phyloP scores from a whole-genome alignment of 2,329 filamentous ascomycete genomes.

The Aspergillus sp. region DNA sequence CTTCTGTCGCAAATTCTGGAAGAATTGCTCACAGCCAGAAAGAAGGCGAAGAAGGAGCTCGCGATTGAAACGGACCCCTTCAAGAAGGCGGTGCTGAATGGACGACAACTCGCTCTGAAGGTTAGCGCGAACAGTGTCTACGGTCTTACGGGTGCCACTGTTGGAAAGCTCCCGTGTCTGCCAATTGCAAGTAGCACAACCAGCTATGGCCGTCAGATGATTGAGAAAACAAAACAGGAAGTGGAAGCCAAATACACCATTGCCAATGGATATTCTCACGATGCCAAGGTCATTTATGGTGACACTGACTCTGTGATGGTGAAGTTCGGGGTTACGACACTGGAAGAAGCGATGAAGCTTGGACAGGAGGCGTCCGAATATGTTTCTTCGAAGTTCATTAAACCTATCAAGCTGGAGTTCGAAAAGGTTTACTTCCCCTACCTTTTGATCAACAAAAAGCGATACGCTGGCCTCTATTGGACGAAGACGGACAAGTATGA shows the following conservation, averaged over 20 bases:
- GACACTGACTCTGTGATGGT: constrained; percentile 99
- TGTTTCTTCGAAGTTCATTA: constrained; percentile 89
- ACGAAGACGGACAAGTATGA: constrained; percentile 92
- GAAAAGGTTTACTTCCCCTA: constrained; percentile 99
- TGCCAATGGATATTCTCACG: constrained; percentile 89
- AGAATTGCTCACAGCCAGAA: constrained; percentile 86
- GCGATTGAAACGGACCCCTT: constrained; percentile 89
- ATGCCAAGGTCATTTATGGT: constrained; percentile 96
- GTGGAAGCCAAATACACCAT: constrained; percentile 88
- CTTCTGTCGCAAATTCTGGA: constrained; percentile 93
- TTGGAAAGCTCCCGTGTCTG: constrained; percentile 91
- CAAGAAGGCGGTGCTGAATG: constrained; percentile 96
- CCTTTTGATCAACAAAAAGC: constrained; percentile 98
- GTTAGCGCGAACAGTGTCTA: constrained; percentile 98
- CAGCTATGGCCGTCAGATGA: constrained; percentile 97
- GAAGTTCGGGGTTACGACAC: constrained; percentile 87
- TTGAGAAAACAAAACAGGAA: constrained; percentile 95
- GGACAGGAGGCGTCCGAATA: constrained; percentile 88
- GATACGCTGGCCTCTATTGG: constrained; percentile 97
- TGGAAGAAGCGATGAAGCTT: constrained; percentile 87
- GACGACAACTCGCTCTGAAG: constrained; percentile 93
- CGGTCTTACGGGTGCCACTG: constrained; percentile 92
- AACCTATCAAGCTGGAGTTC: constrained; percentile 98
- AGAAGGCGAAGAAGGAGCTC: constrained; percentile 88
- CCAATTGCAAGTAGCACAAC: constrained; percentile 96